These are phyloP conservation scores for Boletus fagicola DNA, from an alignment of 768 basidiomycete species.

Conservation along the genomic window DNA sequence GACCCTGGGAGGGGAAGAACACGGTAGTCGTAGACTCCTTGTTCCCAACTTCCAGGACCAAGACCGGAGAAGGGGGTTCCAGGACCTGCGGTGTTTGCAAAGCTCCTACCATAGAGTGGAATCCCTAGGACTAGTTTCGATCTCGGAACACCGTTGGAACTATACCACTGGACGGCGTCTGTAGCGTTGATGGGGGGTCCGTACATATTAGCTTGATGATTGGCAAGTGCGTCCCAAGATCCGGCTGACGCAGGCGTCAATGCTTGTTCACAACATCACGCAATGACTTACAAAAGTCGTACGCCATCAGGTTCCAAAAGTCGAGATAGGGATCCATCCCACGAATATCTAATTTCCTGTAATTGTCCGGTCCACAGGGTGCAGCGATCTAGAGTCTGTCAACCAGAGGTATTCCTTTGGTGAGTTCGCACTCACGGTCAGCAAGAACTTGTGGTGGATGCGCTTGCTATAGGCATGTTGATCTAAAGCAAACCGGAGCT, in stretches of 20 bases:
- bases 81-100: slow-evolving; percentile 81
- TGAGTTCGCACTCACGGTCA: slow-evolving; percentile 58
- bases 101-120: slow-evolving; percentile 92
- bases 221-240: slow-evolving; percentile 68
- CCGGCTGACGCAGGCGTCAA: slow-evolving; percentile 49
- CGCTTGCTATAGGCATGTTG: slow-evolving; percentile 64
- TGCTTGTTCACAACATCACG: slow-evolving; percentile 1
- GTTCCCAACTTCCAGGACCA: slow-evolving; percentile 89
- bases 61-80: slow-evolving; percentile 76
- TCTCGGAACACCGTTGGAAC: slow-evolving; percentile 63
- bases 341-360: slow-evolving; percentile 68
- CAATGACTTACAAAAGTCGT: slow-evolving; percentile 66
- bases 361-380: slow-evolving; percentile 87
- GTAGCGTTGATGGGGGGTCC: slow-evolving; percentile 63
- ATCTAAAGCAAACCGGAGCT: slow-evolving; percentile 75
- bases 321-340: slow-evolving; percentile 90
- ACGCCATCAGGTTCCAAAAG: slow-evolving; percentile 98
- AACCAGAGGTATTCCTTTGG: neutral
- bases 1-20: slow-evolving; percentile 77
- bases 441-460: slow-evolving; percentile 59
- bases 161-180: slow-evolving; percentile 70
- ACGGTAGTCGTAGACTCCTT: slow-evolving; percentile 91
- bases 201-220: slow-evolving; percentile 86
- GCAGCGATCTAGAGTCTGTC: slow-evolving; percentile 68
- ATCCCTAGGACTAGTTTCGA: slow-evolving; percentile 87